Conservation (phyloP, 176 grass and related monocot genomes). For the Aegilops sharonensis region DNA sequence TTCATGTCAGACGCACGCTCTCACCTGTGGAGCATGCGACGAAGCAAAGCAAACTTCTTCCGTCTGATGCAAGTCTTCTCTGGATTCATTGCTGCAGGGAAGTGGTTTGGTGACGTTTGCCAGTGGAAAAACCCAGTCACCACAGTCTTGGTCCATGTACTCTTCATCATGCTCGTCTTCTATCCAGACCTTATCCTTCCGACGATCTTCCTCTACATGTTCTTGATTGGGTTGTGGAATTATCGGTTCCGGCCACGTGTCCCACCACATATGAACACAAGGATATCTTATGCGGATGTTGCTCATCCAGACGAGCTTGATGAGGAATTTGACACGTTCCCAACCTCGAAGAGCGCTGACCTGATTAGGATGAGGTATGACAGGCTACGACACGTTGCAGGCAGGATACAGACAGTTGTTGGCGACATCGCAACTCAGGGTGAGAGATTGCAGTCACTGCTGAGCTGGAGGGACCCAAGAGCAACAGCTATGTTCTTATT, state of each 20-base stretch:
- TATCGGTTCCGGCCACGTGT: conserved; percentile 69
- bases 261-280: conserved; percentile 84
- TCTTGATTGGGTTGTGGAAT: conserved; percentile 80
- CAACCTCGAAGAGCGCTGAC: conserved; percentile 55
- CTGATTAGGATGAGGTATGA: conserved; percentile 73
- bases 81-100: conserved; percentile 61
- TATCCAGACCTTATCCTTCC: conserved; percentile 93
- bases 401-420: conserved; percentile 80
- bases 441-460: conserved; percentile 77
- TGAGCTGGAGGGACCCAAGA: conserved; percentile 93
- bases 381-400: conserved; percentile 71
- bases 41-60: conserved; percentile 99
- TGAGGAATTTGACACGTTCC: conserved; percentile 96
- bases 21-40: conserved; percentile 90
- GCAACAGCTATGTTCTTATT: conserved; percentile 83
- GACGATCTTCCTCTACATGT: conserved; percentile 88
- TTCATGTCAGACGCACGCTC: conserved; percentile 82
- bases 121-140: conserved; percentile 86
- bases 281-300: conserved; percentile 64
- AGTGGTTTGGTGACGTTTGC: conserved; percentile 76
- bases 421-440: conserved; percentile 90
- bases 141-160: conserved; percentile 69
- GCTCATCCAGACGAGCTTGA: conserved; percentile 77
- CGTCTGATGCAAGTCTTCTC: conserved; percentile 85
- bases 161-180: conserved; percentile 79